Evolutionary conservation across 2,329 filamentous ascomycete genomes (phyloP), one percentile per base, ranked within the genome.

Genomic region (Fusarium tanahbumbuense): DNA sequence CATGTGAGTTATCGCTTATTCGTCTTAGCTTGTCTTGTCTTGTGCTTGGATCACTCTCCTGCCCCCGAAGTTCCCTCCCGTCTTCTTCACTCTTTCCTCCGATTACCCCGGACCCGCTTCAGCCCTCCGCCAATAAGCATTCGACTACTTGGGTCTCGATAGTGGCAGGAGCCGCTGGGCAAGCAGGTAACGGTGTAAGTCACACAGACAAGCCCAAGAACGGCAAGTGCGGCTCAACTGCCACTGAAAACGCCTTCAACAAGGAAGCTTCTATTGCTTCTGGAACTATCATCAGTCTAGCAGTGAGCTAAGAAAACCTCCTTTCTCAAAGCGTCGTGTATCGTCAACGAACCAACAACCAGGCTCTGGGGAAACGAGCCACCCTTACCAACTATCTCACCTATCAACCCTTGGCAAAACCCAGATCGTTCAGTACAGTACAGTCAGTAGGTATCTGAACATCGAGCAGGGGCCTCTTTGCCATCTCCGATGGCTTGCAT

Each of bases 401-500:
- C 37, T 37, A 12, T 22, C 20, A 27, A 27, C 34, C 23, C 34
- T 16, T 22, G 34, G 20, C 49, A 53, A 42, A 53, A 16, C 15
- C 11, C 22, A 22, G 23, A 20, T 37, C 15, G 7, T 41, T 27
- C 49, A 53, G 23, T 52, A 53, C 49, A 53, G 18, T 27, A 53
- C 23, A 25, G 10, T 8, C 49, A 42, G 32, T 53, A 37, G 18
- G 34, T 53, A 8, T 28, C 10, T 3, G 4, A 22, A 53, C 2
- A 28, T 28, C 9, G 10, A 42, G 18, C n/a, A 53, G 49, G 49
- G 49, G 34, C 15, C 16, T 25, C 28, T 40, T 25, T 50, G 32
- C 49, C 18, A 57, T 60, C 34, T 63, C 67, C 67, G 58, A 64
- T 46, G 57, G 64, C 56, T 52, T 60, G 63, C 48, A 59, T 60